Evolutionary conservation across 2,329 filamentous ascomycete genomes (phyloP), one percentile per base, ranked within the genome.

Genomic region (Arthrocladium fulminans): DNA sequence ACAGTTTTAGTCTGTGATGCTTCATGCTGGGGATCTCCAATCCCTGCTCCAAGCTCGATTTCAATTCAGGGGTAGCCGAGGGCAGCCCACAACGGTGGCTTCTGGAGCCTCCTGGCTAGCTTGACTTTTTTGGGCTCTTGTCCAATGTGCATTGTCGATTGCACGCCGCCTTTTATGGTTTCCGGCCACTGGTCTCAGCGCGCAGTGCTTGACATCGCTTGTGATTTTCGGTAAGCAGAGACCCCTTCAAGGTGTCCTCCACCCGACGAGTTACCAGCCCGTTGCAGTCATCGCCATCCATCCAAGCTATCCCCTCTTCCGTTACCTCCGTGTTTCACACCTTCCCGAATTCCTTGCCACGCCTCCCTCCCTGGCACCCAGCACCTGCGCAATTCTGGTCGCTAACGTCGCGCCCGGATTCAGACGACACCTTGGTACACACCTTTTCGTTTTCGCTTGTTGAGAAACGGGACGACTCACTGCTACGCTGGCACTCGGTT

Each of bases 11-110:
- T 15, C 17, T 35, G 32, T 15, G 32, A 35, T 6, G 13, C 27
- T 13, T 35, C 7, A 35, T 8, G 32, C 13, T n/a, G 6, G 13
- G 32, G n/a, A 35, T 9, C 13, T n/a, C 13, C 6, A 15, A 35
- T 8, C 5, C 32, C n/a, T 35, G 32, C 10, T 15, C 32, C 6
- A 6, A n/a, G 25, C 41, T 10, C 23, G 24, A 44, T 30, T 17
- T 17, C 13, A 13, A 44, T 25, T 44, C 41, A 44, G 41, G 41
- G 41, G 41, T 22, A 44, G 32, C 27, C 13, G 13, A 22, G 10
- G 19, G 24, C 3, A n/a, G n/a, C 24, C 27, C 27, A 30, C 13
- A 7, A 3, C 20, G 22, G 39, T 41, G 23, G 23, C 41, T 44
- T 17, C 19, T 2, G 41, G 19, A 13, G 8, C 15, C 12, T 20